phyloP scores from a whole-genome alignment of 75 land plant genomes.

The Sequoia sempervirens region DNA sequence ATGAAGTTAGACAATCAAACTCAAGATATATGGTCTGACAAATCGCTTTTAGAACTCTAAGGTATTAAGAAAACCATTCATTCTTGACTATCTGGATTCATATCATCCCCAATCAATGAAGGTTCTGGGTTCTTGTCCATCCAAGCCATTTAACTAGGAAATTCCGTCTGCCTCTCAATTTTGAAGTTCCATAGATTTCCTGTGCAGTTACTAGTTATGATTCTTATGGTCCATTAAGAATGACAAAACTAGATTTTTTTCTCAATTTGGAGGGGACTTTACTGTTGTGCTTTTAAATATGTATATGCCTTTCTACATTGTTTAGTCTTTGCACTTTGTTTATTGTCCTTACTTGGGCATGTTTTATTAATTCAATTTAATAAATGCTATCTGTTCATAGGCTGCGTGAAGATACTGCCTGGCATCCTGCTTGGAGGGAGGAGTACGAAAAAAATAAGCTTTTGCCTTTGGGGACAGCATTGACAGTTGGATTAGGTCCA shows the following conservation, averaged over 20 bases:
- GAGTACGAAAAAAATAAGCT: constrained; percentile 46
- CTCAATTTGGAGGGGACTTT: neutral
- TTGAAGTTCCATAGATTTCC: neutral
- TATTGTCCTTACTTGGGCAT: neutral
- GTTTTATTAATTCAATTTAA: neutral
- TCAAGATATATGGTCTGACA: neutral
- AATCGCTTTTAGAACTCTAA: neutral
- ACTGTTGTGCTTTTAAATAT: neutral
- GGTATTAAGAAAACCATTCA: neutral
- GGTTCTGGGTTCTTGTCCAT: neutral
- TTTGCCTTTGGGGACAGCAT: constrained; percentile 40
- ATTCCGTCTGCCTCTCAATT: neutral
- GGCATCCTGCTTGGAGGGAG: constrained; percentile 75
- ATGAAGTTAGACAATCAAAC: neutral
- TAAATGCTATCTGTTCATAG: constrained; percentile 19
- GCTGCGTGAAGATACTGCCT: constrained; percentile 88
- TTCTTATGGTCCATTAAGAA: neutral
- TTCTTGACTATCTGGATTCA: neutral
- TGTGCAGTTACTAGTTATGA: neutral
- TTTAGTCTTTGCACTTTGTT: neutral
- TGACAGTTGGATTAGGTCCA: constrained; percentile 76
- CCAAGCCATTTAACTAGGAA: neutral
- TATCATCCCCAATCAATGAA: neutral
- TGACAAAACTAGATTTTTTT: neutral
- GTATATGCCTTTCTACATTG: neutral